Evolutionary conservation across 495 filamentous ascomycete species (phyloP).

Genomic region (Penicillium antarcticum): DNA sequence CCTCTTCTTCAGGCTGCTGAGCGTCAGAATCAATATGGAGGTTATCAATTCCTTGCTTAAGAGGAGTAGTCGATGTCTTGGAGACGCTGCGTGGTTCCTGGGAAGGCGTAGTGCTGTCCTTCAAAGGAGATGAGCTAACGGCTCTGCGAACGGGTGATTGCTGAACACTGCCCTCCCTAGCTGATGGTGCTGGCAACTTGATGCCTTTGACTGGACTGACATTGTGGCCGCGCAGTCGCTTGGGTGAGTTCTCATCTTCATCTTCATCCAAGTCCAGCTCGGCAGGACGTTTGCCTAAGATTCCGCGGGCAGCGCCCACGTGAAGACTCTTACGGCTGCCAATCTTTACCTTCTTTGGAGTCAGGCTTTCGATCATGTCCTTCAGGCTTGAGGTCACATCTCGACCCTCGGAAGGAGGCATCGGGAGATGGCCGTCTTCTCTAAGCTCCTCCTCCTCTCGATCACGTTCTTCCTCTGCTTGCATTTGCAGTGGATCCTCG

Average conservation of each 20-base stretch:
- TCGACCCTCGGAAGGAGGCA: constrained; percentile 51
- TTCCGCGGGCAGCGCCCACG: constrained; percentile 68
- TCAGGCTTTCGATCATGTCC: constrained; percentile 74
- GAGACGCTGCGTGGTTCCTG: constrained; percentile 18
- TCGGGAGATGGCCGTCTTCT: constrained; percentile 53
- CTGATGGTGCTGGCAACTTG: constrained; percentile 60
- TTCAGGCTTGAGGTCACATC: constrained; percentile 64
- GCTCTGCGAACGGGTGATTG: constrained; percentile 45
- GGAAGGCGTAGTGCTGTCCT: constrained; percentile 34
- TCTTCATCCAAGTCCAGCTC: constrained; percentile 70
- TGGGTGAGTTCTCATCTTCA: constrained; percentile 60
- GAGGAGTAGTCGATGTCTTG: constrained; percentile 19
- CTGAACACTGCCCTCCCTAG: constrained; percentile 59
- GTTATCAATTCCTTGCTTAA: constrained; percentile 23
- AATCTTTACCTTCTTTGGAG: constrained; percentile 67
- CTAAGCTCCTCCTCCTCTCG: constrained; percentile 59
- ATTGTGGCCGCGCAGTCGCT: constrained; percentile 66
- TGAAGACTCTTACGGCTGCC: constrained; percentile 73
- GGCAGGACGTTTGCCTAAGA: constrained; percentile 70
- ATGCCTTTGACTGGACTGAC: constrained; percentile 77
- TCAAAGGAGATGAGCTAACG: constrained; percentile 29
- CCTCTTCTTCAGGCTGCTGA: constrained; percentile 18
- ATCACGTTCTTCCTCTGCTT: constrained; percentile 66
- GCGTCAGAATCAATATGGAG: constrained; percentile 23
- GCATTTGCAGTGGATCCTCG: constrained; percentile 63